These are phyloP conservation scores for Raffaelea albimanens DNA, from an alignment of 2,329 filamentous ascomycete species.

Conservation along the genomic window DNA sequence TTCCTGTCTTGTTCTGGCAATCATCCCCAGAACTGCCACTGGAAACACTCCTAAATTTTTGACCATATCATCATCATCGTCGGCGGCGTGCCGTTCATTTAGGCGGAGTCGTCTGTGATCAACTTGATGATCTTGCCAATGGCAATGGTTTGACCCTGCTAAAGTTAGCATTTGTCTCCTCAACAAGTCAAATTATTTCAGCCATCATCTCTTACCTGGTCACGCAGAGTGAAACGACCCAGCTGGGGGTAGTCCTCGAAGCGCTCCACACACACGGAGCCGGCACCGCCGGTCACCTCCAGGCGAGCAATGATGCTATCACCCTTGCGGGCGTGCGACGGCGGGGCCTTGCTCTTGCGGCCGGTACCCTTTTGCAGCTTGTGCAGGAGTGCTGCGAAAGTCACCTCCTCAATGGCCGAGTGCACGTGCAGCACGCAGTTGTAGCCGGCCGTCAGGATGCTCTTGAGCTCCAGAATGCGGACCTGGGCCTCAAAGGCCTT, in stretches of 20 bases:
- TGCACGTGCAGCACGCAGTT: constrained; percentile 98
- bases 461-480: constrained; percentile 87
- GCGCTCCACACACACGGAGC: constrained; percentile 81
- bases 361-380: constrained; percentile 92
- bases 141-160: constrained; percentile 92
- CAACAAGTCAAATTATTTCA: background rate
- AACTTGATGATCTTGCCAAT: constrained; percentile 99
- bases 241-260: constrained; percentile 96
- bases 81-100: background rate
- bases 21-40: too few species aligned
- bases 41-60: too few species aligned
- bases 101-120: constrained; percentile 24
- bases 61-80: too few species aligned
- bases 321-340: constrained; percentile 76
- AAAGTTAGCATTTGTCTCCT: background rate
- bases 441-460: constrained; percentile 86
- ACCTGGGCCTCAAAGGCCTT: constrained; percentile 91
- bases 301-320: constrained; percentile 86
- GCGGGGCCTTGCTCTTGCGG: constrained; percentile 85
- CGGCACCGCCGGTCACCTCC: constrained; percentile 76
- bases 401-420: constrained; percentile 95
- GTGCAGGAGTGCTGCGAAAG: constrained; percentile 78
- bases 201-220: constrained; percentile 52
- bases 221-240: constrained; percentile 81
- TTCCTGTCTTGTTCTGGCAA: too few species aligned